Percentiles rank a stretch among this genome's conserved stretches.
phyloP scores from a whole-genome alignment of 345 rosid genomes.

The Laguncularia racemosa region DNA sequence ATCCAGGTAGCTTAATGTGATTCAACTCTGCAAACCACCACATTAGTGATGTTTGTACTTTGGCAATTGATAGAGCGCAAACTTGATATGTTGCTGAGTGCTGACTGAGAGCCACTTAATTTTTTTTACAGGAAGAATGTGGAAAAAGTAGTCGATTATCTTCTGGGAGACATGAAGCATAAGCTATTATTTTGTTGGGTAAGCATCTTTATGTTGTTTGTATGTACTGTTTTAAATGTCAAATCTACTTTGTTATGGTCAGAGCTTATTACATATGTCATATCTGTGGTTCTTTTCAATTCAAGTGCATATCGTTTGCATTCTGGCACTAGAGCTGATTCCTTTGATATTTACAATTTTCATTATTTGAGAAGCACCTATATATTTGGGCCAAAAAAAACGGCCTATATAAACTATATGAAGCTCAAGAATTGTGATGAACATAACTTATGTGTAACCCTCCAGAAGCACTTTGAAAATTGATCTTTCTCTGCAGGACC shows the following conservation, averaged over 20 bases:
- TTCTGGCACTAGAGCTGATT: no score
- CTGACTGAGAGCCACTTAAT: neutral
- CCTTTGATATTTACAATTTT: neutral
- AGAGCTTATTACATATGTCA: no score
- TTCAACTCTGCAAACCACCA: neutral
- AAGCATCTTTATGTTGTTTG: conserved; percentile 6
- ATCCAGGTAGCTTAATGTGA: conserved; percentile 23
- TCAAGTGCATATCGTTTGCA: no score
- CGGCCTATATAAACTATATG: neutral
- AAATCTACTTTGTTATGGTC: neutral
- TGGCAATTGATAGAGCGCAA: neutral
- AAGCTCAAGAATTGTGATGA: neutral
- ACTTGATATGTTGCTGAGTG: neutral
- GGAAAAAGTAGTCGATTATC: conserved; percentile 40
- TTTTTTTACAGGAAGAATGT: conserved; percentile 48
- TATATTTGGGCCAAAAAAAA: no score
- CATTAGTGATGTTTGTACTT: neutral
- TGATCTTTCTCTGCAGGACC: conserved; percentile 38
- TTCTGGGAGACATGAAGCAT: conserved; percentile 70
- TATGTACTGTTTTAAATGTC: neutral
- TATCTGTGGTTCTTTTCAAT: no score
- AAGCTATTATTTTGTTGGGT: conserved; percentile 89
- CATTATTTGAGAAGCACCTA: neutral
- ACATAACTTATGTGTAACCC: neutral
- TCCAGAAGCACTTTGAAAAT: neutral